Percentiles rank a stretch among this genome's conserved stretches.
phyloP scores from a whole-genome alignment of 805 yeast species.

The Ogataea corticis region DNA sequence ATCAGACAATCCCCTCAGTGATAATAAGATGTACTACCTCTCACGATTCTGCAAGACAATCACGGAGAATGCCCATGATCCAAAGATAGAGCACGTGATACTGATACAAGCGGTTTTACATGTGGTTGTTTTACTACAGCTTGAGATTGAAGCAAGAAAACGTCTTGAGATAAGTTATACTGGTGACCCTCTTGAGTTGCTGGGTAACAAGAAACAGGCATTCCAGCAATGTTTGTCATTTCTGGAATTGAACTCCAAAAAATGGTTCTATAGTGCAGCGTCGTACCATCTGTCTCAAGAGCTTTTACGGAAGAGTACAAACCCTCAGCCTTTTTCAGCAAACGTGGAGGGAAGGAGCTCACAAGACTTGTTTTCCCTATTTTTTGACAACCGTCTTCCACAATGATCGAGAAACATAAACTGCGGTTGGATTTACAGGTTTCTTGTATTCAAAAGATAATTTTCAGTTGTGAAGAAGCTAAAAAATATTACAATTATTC shows the following conservation, averaged over 20 bases:
- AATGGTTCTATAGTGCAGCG: constrained; percentile 36
- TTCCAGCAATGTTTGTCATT: constrained; percentile 19
- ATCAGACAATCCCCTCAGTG: constrained; percentile 22
- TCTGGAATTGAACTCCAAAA: constrained; percentile 19
- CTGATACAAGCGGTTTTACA: constrained; percentile 32
- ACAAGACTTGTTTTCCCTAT: constrained; percentile 17
- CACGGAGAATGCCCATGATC: constrained; percentile 12
- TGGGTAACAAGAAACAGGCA: constrained; percentile 17
- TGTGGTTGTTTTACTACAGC: constrained; percentile 29
- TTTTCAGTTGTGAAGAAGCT: not conserved
- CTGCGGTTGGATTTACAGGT: no score
- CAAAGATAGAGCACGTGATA: constrained; percentile 28
- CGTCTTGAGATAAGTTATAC: constrained; percentile 9
- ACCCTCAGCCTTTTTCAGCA: no score
- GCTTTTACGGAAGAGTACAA: constrained; percentile 10
- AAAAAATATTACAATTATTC: constrained; percentile 18
- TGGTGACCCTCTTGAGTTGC: constrained; percentile 9
- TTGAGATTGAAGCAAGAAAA: constrained; percentile 28
- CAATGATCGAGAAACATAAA: not conserved
- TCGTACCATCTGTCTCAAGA: constrained; percentile 27
- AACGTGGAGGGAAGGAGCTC: no score
- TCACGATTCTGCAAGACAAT: constrained; percentile 19
- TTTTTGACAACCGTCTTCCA: not conserved
- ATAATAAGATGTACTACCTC: constrained; percentile 20
- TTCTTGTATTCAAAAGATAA: not conserved